These are phyloP conservation scores for Ormosia emarginata DNA, from an alignment of 306 rosid genomes.

Conservation along the genomic window DNA sequence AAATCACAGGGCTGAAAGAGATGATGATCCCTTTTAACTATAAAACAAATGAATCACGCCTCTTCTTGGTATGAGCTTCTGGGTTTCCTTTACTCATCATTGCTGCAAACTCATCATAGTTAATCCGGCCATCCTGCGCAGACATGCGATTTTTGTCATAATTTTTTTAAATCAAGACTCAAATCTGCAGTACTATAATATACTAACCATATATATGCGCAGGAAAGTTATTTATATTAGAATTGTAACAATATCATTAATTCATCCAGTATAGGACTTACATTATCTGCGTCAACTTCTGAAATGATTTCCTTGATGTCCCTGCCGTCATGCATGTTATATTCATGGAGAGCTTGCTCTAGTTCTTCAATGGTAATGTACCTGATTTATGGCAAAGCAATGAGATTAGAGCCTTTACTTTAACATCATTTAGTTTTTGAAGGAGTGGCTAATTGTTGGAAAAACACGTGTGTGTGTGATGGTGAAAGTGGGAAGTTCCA, in stretches of 20 bases:
- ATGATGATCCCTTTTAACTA: background rate
- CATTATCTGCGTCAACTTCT: conserved; percentile 87
- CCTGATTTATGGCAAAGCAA: conserved; percentile 33
- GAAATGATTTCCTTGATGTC: conserved; percentile 78
- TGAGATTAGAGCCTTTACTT: background rate
- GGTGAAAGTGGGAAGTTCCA: too few relatives aligned
- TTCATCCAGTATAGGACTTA: conserved; percentile 28
- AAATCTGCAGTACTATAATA: background rate
- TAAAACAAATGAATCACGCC: conserved; percentile 46
- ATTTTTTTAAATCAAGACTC: too few relatives aligned
- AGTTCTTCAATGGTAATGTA: conserved; percentile 82
- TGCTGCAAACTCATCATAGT: conserved; percentile 90
- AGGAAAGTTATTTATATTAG: background rate
- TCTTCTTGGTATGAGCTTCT: conserved; percentile 65
- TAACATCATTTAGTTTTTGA: background rate
- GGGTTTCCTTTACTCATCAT: conserved; percentile 94
- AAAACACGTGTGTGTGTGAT: too few relatives aligned
- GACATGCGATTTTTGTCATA: background rate
- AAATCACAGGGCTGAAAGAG: background rate
- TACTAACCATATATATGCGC: background rate
- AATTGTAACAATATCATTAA: background rate
- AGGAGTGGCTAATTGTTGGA: background rate
- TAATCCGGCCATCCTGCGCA: conserved; percentile 83
- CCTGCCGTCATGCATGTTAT: conserved; percentile 83
- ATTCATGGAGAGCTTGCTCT: conserved; percentile 87